Conservation (phyloP, 2,329 filamentous ascomycete genomes). For the Neopestalotiopsis rosae region DNA sequence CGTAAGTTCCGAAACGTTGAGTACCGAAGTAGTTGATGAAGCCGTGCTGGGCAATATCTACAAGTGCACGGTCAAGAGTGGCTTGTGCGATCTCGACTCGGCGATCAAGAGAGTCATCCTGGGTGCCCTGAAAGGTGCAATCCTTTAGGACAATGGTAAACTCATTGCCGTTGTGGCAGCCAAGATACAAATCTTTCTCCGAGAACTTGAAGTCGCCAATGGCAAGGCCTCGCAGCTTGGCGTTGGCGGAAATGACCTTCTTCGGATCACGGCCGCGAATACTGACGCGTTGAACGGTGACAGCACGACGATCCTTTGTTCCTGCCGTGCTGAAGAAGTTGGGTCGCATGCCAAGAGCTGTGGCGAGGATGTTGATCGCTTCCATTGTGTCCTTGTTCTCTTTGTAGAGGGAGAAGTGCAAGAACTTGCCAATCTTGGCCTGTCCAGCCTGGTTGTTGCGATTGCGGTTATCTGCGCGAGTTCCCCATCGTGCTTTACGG, state of each 20-base stretch:
- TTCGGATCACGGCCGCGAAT: constrained; percentile 57
- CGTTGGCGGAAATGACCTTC: constrained; percentile 69
- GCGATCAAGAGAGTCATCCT: constrained; percentile 52
- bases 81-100: constrained; percentile 49
- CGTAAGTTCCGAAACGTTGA: constrained; percentile 93
- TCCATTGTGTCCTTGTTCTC: constrained; percentile 98
- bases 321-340: constrained; percentile 80
- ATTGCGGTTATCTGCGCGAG: constrained; percentile 22
- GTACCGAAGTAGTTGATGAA: constrained; percentile 98
- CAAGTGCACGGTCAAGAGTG: constrained; percentile 64
- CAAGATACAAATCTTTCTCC: constrained; percentile 75
- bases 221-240: constrained; percentile 63
- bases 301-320: constrained; percentile 88
- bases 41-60: constrained; percentile 72
- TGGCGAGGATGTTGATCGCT: constrained; percentile 76
- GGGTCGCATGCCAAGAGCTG: constrained; percentile 74
- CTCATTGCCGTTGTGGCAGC: constrained; percentile 86
- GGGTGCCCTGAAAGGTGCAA: constrained; percentile 64
- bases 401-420: constrained; percentile 94
- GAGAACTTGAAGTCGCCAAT: constrained; percentile 85
- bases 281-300: constrained; percentile 83
- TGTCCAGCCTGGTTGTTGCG: constrained; percentile 29
- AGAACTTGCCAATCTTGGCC: constrained; percentile 68
- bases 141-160: constrained; percentile 92
- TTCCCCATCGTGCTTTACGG: constrained; percentile 33